Percentiles rank a stretch among this genome's conserved stretches.
phyloP scores from a whole-genome alignment of 345 rosid genomes.

The Arabis alpina region DNA sequence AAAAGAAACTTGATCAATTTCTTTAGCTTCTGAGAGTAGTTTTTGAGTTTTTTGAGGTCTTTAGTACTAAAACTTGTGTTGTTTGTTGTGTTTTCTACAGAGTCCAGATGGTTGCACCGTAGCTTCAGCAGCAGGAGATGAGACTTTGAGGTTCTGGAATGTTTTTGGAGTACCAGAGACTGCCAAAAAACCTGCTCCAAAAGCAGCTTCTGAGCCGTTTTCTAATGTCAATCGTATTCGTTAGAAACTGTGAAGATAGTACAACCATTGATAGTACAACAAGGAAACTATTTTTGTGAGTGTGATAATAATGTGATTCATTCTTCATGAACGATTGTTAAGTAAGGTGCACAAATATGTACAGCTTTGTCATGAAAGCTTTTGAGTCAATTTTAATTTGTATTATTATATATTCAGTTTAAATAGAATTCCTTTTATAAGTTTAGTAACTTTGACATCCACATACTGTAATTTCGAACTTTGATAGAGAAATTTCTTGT shows the following conservation, averaged over 20 bases:
- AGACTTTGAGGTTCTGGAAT: constrained; percentile 73
- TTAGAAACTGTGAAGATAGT: constrained; percentile 25
- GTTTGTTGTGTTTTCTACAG: constrained; percentile 26
- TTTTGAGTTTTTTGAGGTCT: constrained; percentile 12
- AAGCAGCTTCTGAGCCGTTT: constrained; percentile 57
- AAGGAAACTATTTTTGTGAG: background rate
- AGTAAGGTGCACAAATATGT: background rate
- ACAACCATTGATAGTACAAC: too few species aligned
- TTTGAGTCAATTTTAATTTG: background rate
- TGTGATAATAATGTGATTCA: background rate
- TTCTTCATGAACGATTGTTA: constrained; percentile 17
- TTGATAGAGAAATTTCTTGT: too few species aligned
- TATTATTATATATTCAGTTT: too few species aligned
- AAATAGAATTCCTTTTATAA: too few species aligned
- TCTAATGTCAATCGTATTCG: constrained; percentile 61
- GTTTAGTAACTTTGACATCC: too few species aligned
- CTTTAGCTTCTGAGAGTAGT: background rate
- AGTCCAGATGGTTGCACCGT: constrained; percentile 80
- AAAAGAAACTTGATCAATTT: background rate
- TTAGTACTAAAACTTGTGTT: constrained; percentile 18
- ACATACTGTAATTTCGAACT: too few species aligned
- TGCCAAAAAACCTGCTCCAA: constrained; percentile 46
- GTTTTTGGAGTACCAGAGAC: constrained; percentile 66
- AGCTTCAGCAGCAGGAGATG: constrained; percentile 82
- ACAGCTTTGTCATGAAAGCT: background rate